Conservation (phyloP, 2,329 filamentous ascomycete genomes). For the Fusarium nanum region DNA sequence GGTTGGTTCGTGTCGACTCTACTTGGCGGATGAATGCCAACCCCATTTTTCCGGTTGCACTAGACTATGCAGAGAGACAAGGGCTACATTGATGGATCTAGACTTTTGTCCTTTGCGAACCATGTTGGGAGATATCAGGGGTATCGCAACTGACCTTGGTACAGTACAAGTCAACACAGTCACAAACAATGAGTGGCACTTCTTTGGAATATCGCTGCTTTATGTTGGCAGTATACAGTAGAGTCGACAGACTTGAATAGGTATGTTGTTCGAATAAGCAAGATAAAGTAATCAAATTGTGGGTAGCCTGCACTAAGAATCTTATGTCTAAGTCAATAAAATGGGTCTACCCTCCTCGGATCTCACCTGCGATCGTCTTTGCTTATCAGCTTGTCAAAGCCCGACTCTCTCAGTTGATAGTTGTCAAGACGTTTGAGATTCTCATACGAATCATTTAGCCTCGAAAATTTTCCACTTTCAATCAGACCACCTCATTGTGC, state of each 20-base stretch:
- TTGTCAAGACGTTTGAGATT: background rate
- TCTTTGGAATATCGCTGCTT: background rate
- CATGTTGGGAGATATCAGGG: slow-evolving; percentile 4
- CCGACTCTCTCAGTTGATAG: background rate
- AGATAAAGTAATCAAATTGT: background rate
- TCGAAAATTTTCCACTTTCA: background rate
- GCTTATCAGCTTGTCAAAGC: background rate
- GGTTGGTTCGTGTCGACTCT: slow-evolving; percentile 7
- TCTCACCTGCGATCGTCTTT: background rate
- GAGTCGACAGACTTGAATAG: background rate
- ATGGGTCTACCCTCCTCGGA: slow-evolving; percentile 8
- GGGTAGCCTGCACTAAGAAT: background rate
- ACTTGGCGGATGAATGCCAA: slow-evolving; percentile 43
- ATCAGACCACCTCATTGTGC: background rate
- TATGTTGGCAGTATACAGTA: background rate
- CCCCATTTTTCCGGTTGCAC: slow-evolving; percentile 45
- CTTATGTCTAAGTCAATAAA: slow-evolving; percentile 5
- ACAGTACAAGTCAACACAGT: background rate
- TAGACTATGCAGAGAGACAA: slow-evolving; percentile 18
- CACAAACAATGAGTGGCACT: background rate
- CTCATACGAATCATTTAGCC: too few species aligned
- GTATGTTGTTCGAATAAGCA: slow-evolving; percentile 13
- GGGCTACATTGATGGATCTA: slow-evolving; percentile 10
- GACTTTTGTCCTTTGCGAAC: background rate
- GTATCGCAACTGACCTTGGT: background rate